Conservation (phyloP, 2,329 filamentous ascomycete species). For the Verticillium alfalfae region DNA sequence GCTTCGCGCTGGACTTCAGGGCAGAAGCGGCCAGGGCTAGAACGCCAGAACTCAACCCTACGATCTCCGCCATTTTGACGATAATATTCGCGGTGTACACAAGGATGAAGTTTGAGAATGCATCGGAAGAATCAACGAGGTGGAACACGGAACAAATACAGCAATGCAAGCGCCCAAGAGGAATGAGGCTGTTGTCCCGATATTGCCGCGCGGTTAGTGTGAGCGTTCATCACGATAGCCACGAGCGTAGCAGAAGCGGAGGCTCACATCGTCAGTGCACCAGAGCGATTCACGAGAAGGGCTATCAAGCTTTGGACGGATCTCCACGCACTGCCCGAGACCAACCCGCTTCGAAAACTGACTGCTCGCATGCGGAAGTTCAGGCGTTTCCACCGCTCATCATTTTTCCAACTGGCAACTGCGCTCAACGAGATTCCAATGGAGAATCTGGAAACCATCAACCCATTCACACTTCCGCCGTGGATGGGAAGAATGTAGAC, state of each 20-base stretch:
- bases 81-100: too few species aligned
- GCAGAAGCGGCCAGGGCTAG: conserved; percentile 11
- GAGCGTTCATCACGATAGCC: conserved; percentile 12
- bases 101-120: too few species aligned
- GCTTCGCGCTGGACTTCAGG: conserved; percentile 12
- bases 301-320: conserved; percentile 4
- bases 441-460: conserved; percentile 6
- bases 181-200: too few species aligned
- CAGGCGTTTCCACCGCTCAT: background rate
- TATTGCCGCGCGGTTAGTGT: too few species aligned
- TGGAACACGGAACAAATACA: too few species aligned
- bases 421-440: conserved; percentile 13
- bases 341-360: conserved; percentile 2
- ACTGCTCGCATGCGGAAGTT: background rate
- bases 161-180: too few species aligned
- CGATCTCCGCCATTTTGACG: conserved; percentile 10
- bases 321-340: conserved; percentile 4
- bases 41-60: conserved; percentile 11
- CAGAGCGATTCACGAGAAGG: conserved; percentile 11
- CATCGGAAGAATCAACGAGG: too few species aligned
- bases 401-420: background rate
- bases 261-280: conserved; percentile 9
- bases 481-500: conserved; percentile 6
- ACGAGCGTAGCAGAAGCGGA: conserved; percentile 13
- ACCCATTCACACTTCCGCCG: conserved; percentile 6